phyloP scores from a whole-genome alignment of 148 eudicot genomes.

The Oxyria digyna region DNA sequence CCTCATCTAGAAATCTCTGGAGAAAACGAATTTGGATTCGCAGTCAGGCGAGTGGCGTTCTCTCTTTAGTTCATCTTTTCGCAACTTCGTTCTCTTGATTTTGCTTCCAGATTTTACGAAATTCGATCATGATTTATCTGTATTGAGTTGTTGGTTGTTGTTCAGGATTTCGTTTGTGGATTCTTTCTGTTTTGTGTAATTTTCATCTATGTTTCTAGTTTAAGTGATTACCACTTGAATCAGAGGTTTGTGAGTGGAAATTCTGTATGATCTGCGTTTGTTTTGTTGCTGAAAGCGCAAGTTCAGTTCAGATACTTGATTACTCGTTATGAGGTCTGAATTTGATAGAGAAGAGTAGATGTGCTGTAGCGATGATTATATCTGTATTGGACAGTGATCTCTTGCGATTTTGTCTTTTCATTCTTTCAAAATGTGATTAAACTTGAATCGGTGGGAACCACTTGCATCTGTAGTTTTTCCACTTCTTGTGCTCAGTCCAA shows the following conservation, averaged over 20 bases:
- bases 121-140: not conserved
- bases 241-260: not conserved
- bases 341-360: not conserved
- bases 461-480: not conserved
- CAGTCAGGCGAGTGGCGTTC: not conserved
- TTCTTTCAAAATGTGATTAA: too few species aligned
- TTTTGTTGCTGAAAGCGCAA: not conserved
- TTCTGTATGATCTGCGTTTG: not conserved
- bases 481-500: not conserved
- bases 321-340: not conserved
- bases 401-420: too few species aligned
- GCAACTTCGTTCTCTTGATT: not conserved
- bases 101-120: not conserved
- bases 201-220: not conserved
- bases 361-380: not conserved
- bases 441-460: too few species aligned
- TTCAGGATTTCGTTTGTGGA: not conserved
- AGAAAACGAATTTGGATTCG: not conserved
- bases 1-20: not conserved
- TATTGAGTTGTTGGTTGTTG: not conserved
- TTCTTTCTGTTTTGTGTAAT: not conserved
- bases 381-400: too few species aligned
- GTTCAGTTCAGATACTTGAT: not conserved
- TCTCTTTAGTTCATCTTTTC: not conserved
- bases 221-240: not conserved